Conservation (phyloP, 768 basidiomycete species). For the Hygrophorus russula region DNA sequence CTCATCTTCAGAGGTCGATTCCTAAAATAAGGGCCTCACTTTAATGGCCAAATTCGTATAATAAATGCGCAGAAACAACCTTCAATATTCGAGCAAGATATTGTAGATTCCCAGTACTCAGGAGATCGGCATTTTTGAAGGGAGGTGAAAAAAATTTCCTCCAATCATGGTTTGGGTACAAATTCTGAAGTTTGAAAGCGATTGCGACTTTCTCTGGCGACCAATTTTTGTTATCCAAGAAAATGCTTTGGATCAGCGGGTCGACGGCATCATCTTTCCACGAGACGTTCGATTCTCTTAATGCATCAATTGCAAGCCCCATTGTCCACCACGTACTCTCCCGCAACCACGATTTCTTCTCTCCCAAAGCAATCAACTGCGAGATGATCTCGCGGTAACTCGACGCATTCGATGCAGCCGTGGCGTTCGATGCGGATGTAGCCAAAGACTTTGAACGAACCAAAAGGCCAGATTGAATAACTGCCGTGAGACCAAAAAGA, state of each 20-base stretch:
- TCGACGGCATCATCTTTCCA: slow-evolving; percentile 66
- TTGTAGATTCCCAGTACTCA: slow-evolving; percentile 62
- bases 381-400: slow-evolving; percentile 49
- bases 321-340: slow-evolving; percentile 89
- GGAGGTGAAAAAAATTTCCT: slow-evolving; percentile 48
- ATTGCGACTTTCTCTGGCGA: slow-evolving; percentile 84
- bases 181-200: slow-evolving; percentile 54
- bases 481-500: slow-evolving; percentile 77
- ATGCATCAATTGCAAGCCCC: slow-evolving; percentile 46
- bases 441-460: slow-evolving; percentile 48
- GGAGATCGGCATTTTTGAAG: slow-evolving; percentile 66
- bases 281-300: slow-evolving; percentile 43
- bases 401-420: slow-evolving; percentile 42
- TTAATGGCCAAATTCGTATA: slow-evolving; percentile 3
- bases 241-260: slow-evolving; percentile 37
- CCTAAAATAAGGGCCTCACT: slow-evolving; percentile 25
- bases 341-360: slow-evolving; percentile 81
- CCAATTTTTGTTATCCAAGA: slow-evolving; percentile 52
- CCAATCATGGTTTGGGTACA: slow-evolving; percentile 59
- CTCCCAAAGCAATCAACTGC: slow-evolving; percentile 57
- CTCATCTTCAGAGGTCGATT: slow-evolving; percentile 45
- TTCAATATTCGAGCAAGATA: slow-evolving; percentile 70
- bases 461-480: slow-evolving; percentile 79
- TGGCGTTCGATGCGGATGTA: slow-evolving; percentile 39
- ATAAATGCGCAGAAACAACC: slow-evolving; percentile 28